Evolutionary conservation across 1,284 basidiomycete genomes (phyloP).

Genomic region (Porphyrellus sp.): DNA sequence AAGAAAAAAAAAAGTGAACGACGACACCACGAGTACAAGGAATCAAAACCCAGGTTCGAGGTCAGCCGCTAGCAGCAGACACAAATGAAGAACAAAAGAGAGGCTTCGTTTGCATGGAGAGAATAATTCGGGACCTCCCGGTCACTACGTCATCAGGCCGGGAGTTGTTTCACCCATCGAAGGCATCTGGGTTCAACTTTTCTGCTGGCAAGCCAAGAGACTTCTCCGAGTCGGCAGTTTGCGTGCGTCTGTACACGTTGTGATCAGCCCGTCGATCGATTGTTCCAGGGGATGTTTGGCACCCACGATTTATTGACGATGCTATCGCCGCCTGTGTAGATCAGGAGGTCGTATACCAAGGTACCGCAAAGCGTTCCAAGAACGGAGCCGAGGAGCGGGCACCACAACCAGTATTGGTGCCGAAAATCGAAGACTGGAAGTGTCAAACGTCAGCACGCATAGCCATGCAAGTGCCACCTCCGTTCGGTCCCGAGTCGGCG

Average conservation of each 20-base stretch:
- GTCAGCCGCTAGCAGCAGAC: no score
- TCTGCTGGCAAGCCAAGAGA: background rate
- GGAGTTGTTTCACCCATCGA: background rate
- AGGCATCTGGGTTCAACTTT: background rate
- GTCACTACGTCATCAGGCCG: background rate
- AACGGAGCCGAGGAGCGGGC: constrained; percentile 56
- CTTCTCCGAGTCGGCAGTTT: background rate
- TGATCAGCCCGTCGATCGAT: background rate
- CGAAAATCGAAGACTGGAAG: constrained; percentile 42
- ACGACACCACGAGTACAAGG: no score
- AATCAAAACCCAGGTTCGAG: no score
- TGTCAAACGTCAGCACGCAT: background rate
- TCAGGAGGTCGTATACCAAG: constrained; percentile 48
- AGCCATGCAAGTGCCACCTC: background rate
- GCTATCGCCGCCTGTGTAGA: constrained; percentile 51
- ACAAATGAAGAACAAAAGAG: no score
- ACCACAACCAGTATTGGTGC: constrained; percentile 73
- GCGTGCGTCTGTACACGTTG: background rate
- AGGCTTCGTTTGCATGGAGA: no score
- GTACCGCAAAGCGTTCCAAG: constrained; percentile 49
- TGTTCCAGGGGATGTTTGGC: no score
- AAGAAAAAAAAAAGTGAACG: no score
- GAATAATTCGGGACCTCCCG: background rate
- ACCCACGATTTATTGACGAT: constrained; percentile 47
- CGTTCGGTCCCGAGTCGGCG: background rate